Conservation (phyloP, 169 alveolate species). For the Cryptosporidium andersoni region DNA sequence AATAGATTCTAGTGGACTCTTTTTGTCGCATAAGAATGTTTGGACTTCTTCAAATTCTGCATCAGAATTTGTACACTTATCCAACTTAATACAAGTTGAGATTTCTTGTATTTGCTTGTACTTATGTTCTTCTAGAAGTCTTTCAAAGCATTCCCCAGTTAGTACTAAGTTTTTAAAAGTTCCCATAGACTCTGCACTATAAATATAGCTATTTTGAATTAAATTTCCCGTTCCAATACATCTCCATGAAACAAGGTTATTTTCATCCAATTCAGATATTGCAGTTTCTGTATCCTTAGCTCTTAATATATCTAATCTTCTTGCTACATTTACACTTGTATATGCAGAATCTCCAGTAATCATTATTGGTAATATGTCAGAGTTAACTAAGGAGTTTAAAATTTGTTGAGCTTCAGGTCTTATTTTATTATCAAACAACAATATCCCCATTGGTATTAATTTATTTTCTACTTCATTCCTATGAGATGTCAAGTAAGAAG, state of each 20-base stretch:
- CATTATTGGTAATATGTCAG: constrained; percentile 46
- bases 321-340: constrained; percentile 45
- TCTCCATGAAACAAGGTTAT: constrained; percentile 21
- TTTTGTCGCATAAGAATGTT: neutral
- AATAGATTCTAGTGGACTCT: constrained; percentile 11
- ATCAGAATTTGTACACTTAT: neutral
- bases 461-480: constrained; percentile 56
- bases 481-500: constrained; percentile 2
- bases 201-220: constrained; percentile 11
- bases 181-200: neutral
- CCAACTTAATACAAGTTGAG: too few species aligned
- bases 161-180: constrained; percentile 14
- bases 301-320: constrained; percentile 24
- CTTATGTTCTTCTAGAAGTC: constrained; percentile 15
- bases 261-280: constrained; percentile 10
- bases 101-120: neutral
- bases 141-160: constrained; percentile 54
- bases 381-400: constrained; percentile 2
- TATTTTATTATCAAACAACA: constrained; percentile 33
- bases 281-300: constrained; percentile 5
- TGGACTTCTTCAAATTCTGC: neutral
- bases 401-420: constrained; percentile 29
- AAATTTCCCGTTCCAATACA: constrained; percentile 9
- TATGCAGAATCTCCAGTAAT: constrained; percentile 63
- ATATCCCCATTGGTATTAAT: constrained; percentile 23